Evolutionary conservation across 371 early-diverging fungal species (phyloP), one percentile per base, ranked within the genome.

Genomic region (Mucor indicus): DNA sequence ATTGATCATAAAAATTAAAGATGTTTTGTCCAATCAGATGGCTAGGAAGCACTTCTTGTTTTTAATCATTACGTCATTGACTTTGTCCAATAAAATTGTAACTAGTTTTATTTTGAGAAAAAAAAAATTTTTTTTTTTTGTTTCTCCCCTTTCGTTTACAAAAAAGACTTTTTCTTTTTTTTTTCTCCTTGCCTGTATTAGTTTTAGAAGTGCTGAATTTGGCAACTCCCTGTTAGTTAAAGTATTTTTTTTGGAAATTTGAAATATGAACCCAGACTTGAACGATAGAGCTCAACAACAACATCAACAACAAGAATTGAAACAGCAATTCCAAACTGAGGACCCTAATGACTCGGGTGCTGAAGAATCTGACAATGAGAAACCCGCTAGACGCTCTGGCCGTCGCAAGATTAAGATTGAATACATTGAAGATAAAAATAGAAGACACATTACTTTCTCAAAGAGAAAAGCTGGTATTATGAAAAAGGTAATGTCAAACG

Each of bases 391-490:
- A 71, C 79, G 84, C 11, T 75, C 82, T 21, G 92, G 92, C 8
- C 77, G 98, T 39, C 83, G 94, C 62, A 96, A 96, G 69, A 96
- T 98, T 65, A 93, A 91, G 71, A 95, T 97, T 69, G 95, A 93
- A 66, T 98, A 89, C 59, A 99, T 99, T 44, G 87, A 90, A 49
- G 96, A 95, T 61, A 95, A 93, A 73, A 87, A 86, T 50, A 78
- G 93, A 49, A 83, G 99, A 56, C 92, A 95, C 55, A 96, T 98
- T 50, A 97, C 98, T 13, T 99, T 99, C 64, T 89, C 89, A 60
- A 99, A 99, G 71, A 81, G 99, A 64, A 99, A 98, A 68, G 93
- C 96, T 27, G 98, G 98, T 32, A 92, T 99, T 55, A 95, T 99
- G 96, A 98, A 98, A 70, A 99, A 97, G 84, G 89, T 84, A 62